Base-by-base conservation (phyloP, 1,139 yeast genomes). In the Hemisphaericaspora xylofermentans region DNA sequence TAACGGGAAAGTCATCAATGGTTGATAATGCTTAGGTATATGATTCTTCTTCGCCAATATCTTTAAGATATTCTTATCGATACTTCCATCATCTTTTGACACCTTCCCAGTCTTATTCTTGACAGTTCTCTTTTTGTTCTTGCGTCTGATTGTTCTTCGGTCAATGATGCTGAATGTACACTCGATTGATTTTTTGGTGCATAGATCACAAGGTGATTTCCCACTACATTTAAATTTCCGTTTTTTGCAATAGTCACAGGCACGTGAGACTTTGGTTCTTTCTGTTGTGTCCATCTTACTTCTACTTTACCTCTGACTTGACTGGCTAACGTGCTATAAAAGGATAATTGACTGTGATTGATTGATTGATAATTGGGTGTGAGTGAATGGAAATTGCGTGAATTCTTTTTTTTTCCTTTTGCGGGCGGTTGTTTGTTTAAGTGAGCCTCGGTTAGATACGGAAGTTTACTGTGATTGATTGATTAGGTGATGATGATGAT, bases 191-290 rank as follows among this genome's bases (percentile, higher is more conserved):
- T 57, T 58, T 49, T 57, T 59, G 24, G 48, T 42, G 43, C 67
- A 62, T 22, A 58, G 44, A 28, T 52, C 57, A 48, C 67, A 62
- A 0, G 67, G 67, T 6, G 56, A 47, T 19, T 48, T 51, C 5
- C 67, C 67, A 30, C 53, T 53, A 45, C 67, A 62, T 41, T 63
- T 69, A 40, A 63, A 65, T 45, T 68, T 68, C 31, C 71, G 48
- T 41, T 60, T 60, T 50, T 66, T 67, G 49, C 74, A 68, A 30
- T 56, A 57, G 43, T 66, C 70, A 51, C 74, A 68, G 22, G 74
- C 74, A 26, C 62, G 54, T 3, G 71, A 64, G 9, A 64, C 67
- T 41, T 61, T 63, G 26, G 60, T 58, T 31, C 66, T 35, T 46
- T 54, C 58, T 13, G 21, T 9, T 9, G 35, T n/a, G 24, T 32